Evolutionary conservation across 2,329 filamentous ascomycete genomes (phyloP), one percentile per base, ranked within the genome.

Genomic region (Aspergillus cejpii): DNA sequence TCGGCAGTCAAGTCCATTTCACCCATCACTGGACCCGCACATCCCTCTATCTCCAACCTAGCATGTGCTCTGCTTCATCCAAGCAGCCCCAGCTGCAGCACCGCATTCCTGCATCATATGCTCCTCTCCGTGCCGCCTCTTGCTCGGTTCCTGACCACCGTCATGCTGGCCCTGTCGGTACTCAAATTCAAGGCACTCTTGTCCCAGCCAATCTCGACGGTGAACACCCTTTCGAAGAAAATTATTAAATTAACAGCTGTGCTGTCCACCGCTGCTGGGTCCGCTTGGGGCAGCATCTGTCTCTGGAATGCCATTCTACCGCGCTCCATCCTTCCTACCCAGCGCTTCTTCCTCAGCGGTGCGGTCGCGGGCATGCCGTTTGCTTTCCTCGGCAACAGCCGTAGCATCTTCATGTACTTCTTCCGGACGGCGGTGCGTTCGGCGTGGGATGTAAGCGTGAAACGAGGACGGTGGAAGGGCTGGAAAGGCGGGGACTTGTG

Each of bases 21-120:
- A 0, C 86, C 89, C 1, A 80, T 97, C 43, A 88, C 87, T 1
- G 83, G 85, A 1, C 79, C 85, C 21, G 91, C 91, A 0, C 91
- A 97, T 60, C 91, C 91, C 1, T 81, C 88, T 33, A 91, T 94
- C 63, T 83, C 79, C 7, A 84, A 83, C 20, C 79, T 96, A 15
- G 91, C 88, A 34, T 98, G 92, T 68, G 91, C 91, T 1, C 77
- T 91, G 1, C 79, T 97, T 2, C 91, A 98, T 63, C 90, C 91
- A 0, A 75, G 79, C 14, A 87, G 94, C 58, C 90, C 91, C 1
- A 94, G 87, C 14, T 98, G 91, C 66, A 77, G 84, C 28, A 85
- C 87, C 23, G 94, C 87, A 2, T 94, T 90, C 63, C 71, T 96
- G 37, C 86, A 87, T 49, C 94, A 92, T 68, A 91, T 87, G 79